phyloP scores from a whole-genome alignment of 1,284 basidiomycete genomes.

The Chalciporus sp. region DNA sequence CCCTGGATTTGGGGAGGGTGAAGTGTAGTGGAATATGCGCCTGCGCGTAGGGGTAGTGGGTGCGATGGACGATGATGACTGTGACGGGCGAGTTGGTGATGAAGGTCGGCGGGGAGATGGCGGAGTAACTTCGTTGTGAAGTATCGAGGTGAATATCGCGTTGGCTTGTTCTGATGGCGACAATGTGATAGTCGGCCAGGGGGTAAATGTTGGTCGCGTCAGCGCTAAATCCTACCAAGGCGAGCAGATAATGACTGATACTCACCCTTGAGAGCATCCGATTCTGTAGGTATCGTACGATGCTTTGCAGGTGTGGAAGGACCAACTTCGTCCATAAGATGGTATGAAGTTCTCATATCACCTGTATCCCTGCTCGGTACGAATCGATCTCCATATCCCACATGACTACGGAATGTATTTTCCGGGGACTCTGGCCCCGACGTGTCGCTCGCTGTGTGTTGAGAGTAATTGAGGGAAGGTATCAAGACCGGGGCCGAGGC shows the following conservation, averaged over 20 bases:
- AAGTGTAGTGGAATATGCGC: constrained; percentile 69
- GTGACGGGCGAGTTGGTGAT: constrained; percentile 59
- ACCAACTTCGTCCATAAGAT: constrained; percentile 69
- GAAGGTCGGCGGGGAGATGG: constrained; percentile 59
- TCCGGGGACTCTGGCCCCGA: constrained; percentile 56
- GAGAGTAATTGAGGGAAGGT: constrained; percentile 55
- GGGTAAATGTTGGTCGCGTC: background rate
- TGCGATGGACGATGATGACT: constrained; percentile 38
- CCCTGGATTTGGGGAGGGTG: constrained; percentile 46
- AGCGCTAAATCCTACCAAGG: background rate
- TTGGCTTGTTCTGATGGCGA: constrained; percentile 70
- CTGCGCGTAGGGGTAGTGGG: constrained; percentile 68
- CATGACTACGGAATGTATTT: constrained; percentile 40
- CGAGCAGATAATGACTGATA: constrained; percentile 6
- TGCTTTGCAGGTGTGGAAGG: constrained; percentile 71
- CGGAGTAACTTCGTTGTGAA: constrained; percentile 76
- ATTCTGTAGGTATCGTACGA: constrained; percentile 75
- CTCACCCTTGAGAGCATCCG: constrained; percentile 74
- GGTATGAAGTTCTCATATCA: constrained; percentile 75
- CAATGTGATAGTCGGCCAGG: constrained; percentile 11
- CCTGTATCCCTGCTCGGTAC: constrained; percentile 71
- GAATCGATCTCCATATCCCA: constrained; percentile 77
- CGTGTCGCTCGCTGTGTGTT: constrained; percentile 56
- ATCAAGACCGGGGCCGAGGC: constrained; percentile 41
- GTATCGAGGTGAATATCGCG: constrained; percentile 69